Base-by-base conservation (phyloP, 495 filamentous ascomycete species). In the Cladorrhinum samala region DNA sequence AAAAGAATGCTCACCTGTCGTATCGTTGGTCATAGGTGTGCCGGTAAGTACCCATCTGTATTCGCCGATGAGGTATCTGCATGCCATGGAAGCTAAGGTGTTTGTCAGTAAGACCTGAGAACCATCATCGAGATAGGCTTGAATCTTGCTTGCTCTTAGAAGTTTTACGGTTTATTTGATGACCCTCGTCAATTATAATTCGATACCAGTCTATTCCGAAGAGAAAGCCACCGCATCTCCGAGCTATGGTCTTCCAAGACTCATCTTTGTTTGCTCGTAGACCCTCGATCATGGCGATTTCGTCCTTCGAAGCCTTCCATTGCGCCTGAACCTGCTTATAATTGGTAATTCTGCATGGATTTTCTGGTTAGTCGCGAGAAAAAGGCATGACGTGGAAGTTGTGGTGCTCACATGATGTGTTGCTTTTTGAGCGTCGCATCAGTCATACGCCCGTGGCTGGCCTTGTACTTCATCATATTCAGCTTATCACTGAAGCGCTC, bases 11-110 rank as follows among this genome's bases (percentile, higher is more conserved):
- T 43, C 42, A 61, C 61, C 63, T 44, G 66, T 55, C 25, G 69
- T 57, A 17, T 37, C 30, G 40, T 85, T 86, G 4, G 72, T 60
- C n/a, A 86, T 59, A 0, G 83, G 85, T 0, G 84, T 88, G 1
- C 82, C 85, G 11, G 67, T 77, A 0, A 89, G 27, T 1, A 76
- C 68, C 85, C 85, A 89, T 33, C 78, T 75, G 51, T 78, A 69
- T 11, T 72, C 65, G 1, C 72, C 77, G 40, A 66, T 69, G 0
- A 90, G 61, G 3, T 64, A 72, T 8, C 76, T 63, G 50, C 83
- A 83, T 3, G 82, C 79, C 1, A 75, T 64, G 0, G 76, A 78
- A 2, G 77, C 79, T 38, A 65, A 60, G 0, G 62, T 58, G 3
- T 0, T 18, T 0, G 40, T 52, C 18, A 52, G n/a, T 38, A 23